These are phyloP conservation scores for Fagus crenata DNA, from an alignment of 306 rosid genomes.

Conservation along the genomic window DNA sequence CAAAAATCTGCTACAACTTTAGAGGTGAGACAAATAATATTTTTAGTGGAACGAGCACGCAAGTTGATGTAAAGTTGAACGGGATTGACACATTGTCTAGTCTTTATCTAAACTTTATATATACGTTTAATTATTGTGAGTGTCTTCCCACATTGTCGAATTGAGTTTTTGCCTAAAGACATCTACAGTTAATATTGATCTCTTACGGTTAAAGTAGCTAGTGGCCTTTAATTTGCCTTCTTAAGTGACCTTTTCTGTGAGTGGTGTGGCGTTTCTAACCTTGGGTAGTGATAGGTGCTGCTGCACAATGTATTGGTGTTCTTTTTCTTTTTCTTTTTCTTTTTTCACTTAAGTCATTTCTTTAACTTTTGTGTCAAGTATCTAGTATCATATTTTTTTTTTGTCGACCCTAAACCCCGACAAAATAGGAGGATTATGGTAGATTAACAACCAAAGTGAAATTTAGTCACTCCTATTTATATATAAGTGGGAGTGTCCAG, in stretches of 20 bases:
- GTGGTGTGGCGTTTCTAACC: too few species aligned
- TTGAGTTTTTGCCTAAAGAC: neutral
- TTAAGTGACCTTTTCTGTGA: neutral
- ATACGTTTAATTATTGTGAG: neutral
- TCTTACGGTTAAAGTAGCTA: neutral
- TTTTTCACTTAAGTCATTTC: too few species aligned
- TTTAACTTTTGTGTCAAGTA: too few species aligned
- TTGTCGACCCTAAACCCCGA: too few species aligned
- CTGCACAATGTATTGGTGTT: neutral
- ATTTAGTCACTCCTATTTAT: too few species aligned
- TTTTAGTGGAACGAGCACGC: slow-evolving; percentile 9
- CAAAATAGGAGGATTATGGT: too few species aligned
- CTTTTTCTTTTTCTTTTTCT: too few species aligned
- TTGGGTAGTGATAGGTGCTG: neutral
- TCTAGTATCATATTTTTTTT: too few species aligned
- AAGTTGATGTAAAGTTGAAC: neutral
- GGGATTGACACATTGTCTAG: neutral
- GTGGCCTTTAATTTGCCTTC: neutral
- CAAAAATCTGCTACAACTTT: slow-evolving; percentile 9
- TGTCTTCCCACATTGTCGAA: neutral
- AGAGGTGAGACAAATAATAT: neutral
- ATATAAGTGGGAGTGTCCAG: too few species aligned
- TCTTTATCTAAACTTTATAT: neutral
- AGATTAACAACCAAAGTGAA: too few species aligned
- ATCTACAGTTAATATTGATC: neutral